These are phyloP conservation scores for Solanum dulcamara DNA, from an alignment of 257 asterid genomes.

Conservation along the genomic window DNA sequence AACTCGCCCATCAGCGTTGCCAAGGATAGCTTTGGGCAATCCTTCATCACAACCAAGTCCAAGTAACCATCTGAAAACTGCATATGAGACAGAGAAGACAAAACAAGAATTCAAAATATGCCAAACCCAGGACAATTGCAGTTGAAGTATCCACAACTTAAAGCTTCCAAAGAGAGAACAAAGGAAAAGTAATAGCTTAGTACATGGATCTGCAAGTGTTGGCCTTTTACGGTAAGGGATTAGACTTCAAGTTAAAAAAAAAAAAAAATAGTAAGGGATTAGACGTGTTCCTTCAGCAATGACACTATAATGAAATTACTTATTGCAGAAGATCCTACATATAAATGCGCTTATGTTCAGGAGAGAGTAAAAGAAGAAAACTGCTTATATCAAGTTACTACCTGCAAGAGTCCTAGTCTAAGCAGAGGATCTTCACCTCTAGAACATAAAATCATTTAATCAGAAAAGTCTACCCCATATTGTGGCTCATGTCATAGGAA, in stretches of 20 bases:
- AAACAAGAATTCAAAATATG: not conserved
- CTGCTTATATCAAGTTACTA: not conserved
- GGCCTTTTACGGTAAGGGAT: not conserved
- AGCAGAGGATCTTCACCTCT: not conserved
- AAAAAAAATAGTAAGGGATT: not conserved
- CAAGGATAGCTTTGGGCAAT: constrained; percentile 55
- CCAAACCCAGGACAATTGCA: not conserved
- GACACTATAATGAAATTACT: not conserved
- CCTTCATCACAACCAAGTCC: constrained; percentile 82
- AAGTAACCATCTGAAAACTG: constrained; percentile 97
- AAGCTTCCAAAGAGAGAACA: not conserved
- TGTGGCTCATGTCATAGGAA: not conserved
- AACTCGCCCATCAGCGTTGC: constrained; percentile 46
- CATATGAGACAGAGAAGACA: not conserved
- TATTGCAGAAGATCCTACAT: not conserved
- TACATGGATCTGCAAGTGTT: not conserved
- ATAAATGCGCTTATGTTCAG: not conserved
- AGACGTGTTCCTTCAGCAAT: not conserved
- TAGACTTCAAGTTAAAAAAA: not conserved
- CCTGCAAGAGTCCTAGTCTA: not conserved
- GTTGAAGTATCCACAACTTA: not conserved
- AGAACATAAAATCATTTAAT: not conserved
- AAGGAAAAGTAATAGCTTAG: not conserved
- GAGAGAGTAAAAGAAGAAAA: not conserved
- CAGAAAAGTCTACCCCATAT: not conserved